These are phyloP conservation scores for Suhomyces tanzawaensis DNA, from an alignment of 805 yeast species.

Conservation along the genomic window DNA sequence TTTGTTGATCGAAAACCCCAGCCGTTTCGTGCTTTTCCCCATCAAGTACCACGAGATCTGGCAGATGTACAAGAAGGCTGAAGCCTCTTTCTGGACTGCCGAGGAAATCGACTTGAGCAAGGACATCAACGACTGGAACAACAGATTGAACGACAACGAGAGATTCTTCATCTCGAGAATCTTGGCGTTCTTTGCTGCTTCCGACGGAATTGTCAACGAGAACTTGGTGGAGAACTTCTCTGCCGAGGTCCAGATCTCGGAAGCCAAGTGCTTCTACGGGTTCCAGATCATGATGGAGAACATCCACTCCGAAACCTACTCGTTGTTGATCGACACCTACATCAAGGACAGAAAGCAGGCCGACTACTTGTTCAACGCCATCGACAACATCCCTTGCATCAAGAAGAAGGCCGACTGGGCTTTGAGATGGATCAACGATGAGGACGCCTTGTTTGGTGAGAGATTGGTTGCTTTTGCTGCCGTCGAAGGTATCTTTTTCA, in stretches of 20 bases:
- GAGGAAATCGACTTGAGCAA: slow-evolving; percentile 96
- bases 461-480: slow-evolving; percentile 98
- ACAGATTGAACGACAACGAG: slow-evolving; percentile 84
- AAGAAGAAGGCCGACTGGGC: slow-evolving; percentile 99
- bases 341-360: slow-evolving; percentile 95
- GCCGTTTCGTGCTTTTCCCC: slow-evolving; percentile 92
- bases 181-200: slow-evolving; percentile 96
- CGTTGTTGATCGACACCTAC: slow-evolving; percentile 89
- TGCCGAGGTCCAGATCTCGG: slow-evolving; percentile 95
- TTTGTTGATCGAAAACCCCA: slow-evolving; percentile 74
- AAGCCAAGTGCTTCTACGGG: slow-evolving; percentile 98
- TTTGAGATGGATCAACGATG: slow-evolving; percentile 90
- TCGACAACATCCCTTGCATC: slow-evolving; percentile 94
- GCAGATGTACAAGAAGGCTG: slow-evolving; percentile 99
- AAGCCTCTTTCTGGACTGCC: slow-evolving; percentile 99
- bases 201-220: slow-evolving; percentile 98
- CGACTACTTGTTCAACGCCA: slow-evolving; percentile 88
- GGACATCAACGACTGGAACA: slow-evolving; percentile 91
- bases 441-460: slow-evolving; percentile 87
- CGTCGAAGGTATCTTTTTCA: slow-evolving; percentile 97
- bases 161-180: slow-evolving; percentile 89
- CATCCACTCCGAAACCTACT: slow-evolving; percentile 96
- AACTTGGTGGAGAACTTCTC: slow-evolving; percentile 96
- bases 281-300: slow-evolving; percentile 99
- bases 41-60: slow-evolving; percentile 96